Conservation (phyloP, 2,329 filamentous ascomycete genomes). For the Chrysosporium keratinophilum region DNA sequence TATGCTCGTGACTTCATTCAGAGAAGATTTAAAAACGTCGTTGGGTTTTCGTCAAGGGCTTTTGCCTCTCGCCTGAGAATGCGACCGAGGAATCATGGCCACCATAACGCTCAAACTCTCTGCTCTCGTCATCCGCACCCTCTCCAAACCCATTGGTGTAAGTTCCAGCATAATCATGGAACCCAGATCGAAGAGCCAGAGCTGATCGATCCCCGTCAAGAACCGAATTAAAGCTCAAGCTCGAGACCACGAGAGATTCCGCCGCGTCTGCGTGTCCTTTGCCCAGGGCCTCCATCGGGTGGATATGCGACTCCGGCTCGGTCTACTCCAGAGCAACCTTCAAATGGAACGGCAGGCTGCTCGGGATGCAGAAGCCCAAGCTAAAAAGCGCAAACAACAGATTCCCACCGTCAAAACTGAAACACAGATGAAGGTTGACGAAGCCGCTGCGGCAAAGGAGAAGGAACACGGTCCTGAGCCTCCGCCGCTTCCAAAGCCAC, state of each 20-base stretch:
- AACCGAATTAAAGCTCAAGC: slow-evolving; percentile 59
- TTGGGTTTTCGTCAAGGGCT: neutral
- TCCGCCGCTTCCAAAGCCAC: slow-evolving; percentile 39
- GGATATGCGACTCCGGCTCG: slow-evolving; percentile 58
- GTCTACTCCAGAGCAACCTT: slow-evolving; percentile 52
- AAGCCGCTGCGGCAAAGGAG: slow-evolving; percentile 37
- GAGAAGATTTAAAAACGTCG: neutral
- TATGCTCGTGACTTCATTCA: no score
- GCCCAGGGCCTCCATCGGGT: slow-evolving; percentile 55
- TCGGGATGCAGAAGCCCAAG: slow-evolving; percentile 45
- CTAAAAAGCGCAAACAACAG: slow-evolving; percentile 43
- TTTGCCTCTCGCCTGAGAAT: neutral
- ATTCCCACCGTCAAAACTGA: slow-evolving; percentile 53
- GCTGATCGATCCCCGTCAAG: slow-evolving; percentile 30
- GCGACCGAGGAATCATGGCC: slow-evolving; percentile 41
- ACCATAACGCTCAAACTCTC: slow-evolving; percentile 54
- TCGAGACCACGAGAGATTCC: slow-evolving; percentile 57
- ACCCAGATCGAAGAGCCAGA: neutral
- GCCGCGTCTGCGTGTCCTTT: slow-evolving; percentile 49
- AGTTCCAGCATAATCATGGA: slow-evolving; percentile 19
- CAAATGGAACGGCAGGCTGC: slow-evolving; percentile 37
- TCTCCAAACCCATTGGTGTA: slow-evolving; percentile 60
- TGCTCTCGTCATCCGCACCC: slow-evolving; percentile 53
- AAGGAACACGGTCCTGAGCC: slow-evolving; percentile 38
- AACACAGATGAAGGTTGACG: slow-evolving; percentile 48